phyloP scores from a whole-genome alignment of 2,329 filamentous ascomycete species.

The Zymoseptoria crescenta region DNA sequence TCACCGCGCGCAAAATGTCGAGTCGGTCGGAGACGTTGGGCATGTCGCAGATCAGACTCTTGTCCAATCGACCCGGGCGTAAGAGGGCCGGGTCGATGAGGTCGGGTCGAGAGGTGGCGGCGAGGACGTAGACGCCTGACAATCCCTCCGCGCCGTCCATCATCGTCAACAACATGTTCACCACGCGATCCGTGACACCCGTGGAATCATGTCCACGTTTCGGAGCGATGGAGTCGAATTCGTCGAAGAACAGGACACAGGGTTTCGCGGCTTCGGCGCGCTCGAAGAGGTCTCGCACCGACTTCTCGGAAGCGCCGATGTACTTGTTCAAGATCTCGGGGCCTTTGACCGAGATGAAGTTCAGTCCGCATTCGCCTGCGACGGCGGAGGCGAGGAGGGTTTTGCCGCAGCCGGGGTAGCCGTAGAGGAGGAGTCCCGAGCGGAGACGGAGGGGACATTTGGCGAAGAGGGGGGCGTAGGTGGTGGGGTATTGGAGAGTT shows the following conservation, averaged over 20 bases:
- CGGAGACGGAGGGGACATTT: conserved; percentile 91
- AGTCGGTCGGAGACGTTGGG: conserved; percentile 70
- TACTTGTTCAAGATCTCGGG: conserved; percentile 99
- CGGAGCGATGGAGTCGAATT: conserved; percentile 95
- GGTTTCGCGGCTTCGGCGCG: conserved; percentile 83
- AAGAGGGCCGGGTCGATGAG: conserved; percentile 90
- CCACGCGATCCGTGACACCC: conserved; percentile 95
- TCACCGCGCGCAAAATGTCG: conserved; percentile 82
- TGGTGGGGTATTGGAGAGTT: conserved; percentile 93
- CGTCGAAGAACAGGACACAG: conserved; percentile 95
- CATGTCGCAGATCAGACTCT: conserved; percentile 86
- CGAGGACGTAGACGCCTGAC: conserved; percentile 90
- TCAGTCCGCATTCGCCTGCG: conserved; percentile 94
- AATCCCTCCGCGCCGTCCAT: conserved; percentile 98
- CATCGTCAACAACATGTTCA: conserved; percentile 95
- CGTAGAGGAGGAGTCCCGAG: conserved; percentile 86
- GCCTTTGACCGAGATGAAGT: conserved; percentile 97
- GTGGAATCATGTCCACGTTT: conserved; percentile 96
- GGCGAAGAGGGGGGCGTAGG: conserved; percentile 94
- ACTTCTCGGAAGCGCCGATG: conserved; percentile 95
- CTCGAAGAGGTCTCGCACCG: conserved; percentile 89
- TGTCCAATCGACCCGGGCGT: conserved; percentile 85
- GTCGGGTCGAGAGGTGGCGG: conserved; percentile 87
- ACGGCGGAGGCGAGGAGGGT: conserved; percentile 91
- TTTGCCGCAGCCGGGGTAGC: conserved; percentile 93